Conservation (phyloP, 805 yeast genomes). For the Lachancea lanzarotensis region DNA sequence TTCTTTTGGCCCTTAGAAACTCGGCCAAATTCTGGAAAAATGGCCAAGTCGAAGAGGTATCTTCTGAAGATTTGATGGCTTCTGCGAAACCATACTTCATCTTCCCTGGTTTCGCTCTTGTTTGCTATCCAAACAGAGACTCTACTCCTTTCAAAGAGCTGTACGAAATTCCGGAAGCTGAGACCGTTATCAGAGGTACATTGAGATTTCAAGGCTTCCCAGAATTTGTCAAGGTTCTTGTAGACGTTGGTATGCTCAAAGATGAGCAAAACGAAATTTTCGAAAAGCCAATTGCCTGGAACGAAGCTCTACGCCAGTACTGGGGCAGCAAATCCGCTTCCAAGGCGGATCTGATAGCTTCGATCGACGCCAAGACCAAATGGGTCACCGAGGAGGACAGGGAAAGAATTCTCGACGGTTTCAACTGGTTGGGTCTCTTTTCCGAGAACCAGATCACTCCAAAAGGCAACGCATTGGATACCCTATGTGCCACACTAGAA, state of each 20-base stretch:
- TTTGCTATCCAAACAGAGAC: slow-evolving; percentile 97
- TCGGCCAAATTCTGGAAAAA: slow-evolving; percentile 83
- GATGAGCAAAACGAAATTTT: slow-evolving; percentile 64
- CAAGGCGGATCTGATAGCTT: slow-evolving; percentile 67
- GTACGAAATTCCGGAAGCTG: slow-evolving; percentile 94
- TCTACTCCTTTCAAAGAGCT: slow-evolving; percentile 89
- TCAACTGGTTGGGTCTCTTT: slow-evolving; percentile 91
- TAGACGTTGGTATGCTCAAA: slow-evolving; percentile 85
- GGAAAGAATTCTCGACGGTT: slow-evolving; percentile 79
- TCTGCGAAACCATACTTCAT: slow-evolving; percentile 92
- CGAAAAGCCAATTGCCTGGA: slow-evolving; percentile 66
- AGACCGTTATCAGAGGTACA: slow-evolving; percentile 94
- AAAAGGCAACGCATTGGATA: slow-evolving; percentile 91
- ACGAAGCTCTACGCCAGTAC: slow-evolving; percentile 70
- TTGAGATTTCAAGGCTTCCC: slow-evolving; percentile 98
- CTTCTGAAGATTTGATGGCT: slow-evolving; percentile 89
- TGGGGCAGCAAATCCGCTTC: slow-evolving; percentile 66
- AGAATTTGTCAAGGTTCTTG: slow-evolving; percentile 90
- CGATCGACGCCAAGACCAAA: slow-evolving; percentile 69
- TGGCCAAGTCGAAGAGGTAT: slow-evolving; percentile 72
- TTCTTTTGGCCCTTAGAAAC: slow-evolving; percentile 89
- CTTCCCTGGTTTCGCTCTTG: slow-evolving; percentile 92
- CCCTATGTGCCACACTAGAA: slow-evolving; percentile 94
- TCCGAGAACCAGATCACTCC: slow-evolving; percentile 71
- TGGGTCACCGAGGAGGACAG: slow-evolving; percentile 79